Evolutionary conservation across 495 filamentous ascomycete genomes (phyloP).

Genomic region (Penicillium daleae): DNA sequence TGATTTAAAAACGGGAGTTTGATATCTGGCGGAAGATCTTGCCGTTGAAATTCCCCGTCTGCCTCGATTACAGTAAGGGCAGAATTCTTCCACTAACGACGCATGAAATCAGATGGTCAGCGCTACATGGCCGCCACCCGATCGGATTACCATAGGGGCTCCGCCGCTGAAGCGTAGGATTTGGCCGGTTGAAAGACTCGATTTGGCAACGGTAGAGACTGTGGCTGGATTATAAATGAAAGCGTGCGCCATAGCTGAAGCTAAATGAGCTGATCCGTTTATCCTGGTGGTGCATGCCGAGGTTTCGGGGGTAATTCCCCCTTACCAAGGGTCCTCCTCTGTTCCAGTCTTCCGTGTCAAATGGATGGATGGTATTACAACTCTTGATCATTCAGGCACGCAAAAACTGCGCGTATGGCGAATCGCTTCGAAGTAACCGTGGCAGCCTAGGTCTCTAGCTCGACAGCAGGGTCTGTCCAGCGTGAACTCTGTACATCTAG

Average conservation of each 20-base stretch:
- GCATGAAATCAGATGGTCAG: not conserved
- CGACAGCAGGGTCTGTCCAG: no score
- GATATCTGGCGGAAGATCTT: not conserved
- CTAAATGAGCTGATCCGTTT: not conserved
- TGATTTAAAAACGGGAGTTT: not conserved
- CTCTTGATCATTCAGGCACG: no score
- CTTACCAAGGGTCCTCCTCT: not conserved
- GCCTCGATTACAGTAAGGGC: not conserved
- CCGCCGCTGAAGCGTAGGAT: not conserved
- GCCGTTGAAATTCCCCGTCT: not conserved
- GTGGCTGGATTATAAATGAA: no score
- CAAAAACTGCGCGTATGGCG: not conserved
- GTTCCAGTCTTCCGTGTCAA: no score
- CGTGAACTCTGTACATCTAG: no score
- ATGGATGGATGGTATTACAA: no score
- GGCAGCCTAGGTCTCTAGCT: no score
- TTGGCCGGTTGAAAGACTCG: no score
- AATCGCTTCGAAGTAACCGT: not conserved
- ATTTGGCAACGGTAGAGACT: no score
- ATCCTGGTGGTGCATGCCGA: not conserved
- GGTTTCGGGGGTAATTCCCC: not conserved
- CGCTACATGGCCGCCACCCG: not conserved
- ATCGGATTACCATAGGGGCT: conserved; percentile 10
- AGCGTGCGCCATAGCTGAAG: not conserved
- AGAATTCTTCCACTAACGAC: not conserved